Evolutionary conservation across 1,284 basidiomycete genomes (phyloP), one percentile per base, ranked within the genome.

Genomic region (Rhodotorula sp.): DNA sequence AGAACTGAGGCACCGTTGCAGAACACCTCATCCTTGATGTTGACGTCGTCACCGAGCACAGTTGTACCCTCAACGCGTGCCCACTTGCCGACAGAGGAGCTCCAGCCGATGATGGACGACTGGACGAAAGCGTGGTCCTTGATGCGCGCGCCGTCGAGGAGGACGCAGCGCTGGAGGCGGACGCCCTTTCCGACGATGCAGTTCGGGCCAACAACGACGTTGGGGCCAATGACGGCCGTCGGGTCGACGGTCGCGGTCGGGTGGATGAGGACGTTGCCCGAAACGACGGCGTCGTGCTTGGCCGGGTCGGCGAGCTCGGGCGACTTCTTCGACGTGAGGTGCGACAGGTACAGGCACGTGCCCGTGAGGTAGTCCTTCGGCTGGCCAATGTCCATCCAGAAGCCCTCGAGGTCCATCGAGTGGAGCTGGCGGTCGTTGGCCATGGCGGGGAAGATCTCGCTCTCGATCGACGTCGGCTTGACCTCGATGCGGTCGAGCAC

Each of bases 301-400:
- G 84, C 82, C 45, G 71, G 70, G 77, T 84, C 82, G 63, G 81
- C 76, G 59, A 85, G 81, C 14, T 83, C 80, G 13, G 81, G 76
- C 56, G 84, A 84, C 76, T 83, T 81, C 52, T 78, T 77, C 55
- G 67, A 54, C 34, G 73, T 74, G 44, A 85, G 80, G 80, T 85
- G 83, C 23, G 83, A 83, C 63, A 85, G 82, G 79, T 85, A 85
- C 70, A 85, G 82, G 79, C 84, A 85, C 67, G 84, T 85, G 64
- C 84, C 84, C 75, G 79, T 60, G 61, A 80, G 75, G 72, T 78
- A 77, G 67, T 77, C 73, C 78, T 85, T 85, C 68, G 85, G 85
- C 80, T 85, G 85, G 68, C 85, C 85, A 54, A 85, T 82, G 77
- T 85, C 85, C 84, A 85, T 85, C 85, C 85, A 85, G 82, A 85